Base-by-base conservation (phyloP, 371 early-diverging fungal species). In the Quaeritorhiza haematococci region DNA sequence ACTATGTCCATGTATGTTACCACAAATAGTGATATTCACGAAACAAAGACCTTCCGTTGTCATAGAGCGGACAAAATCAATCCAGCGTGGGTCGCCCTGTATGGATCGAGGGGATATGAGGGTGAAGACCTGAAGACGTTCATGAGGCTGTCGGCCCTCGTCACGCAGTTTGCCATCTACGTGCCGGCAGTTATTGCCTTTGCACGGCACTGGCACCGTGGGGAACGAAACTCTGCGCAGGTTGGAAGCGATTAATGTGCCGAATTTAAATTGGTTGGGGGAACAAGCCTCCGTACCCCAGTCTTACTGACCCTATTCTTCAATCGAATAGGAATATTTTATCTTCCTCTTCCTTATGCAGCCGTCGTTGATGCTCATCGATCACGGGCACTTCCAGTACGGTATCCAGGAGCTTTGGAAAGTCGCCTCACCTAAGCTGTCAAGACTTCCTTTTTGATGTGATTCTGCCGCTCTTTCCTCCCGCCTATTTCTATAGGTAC, bases 351-450 rank as follows among this genome's bases (percentile, higher is more conserved):
- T 87, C 5, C 69, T 93, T 6, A 64, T 91, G 50, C 91, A 92
- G 55, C 96, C 98, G 1, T 84, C 86, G 4, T 71, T 97, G 38
- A 80, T 91, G 33, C 61, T 95, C 56, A 88, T 97, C 48, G 98
- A 97, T 68, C 89, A 93, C 64, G 98, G 94, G 23, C 96, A 97
- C 63, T 95, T 97, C 55, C 96, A 95, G 90, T 85, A 69, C 56
- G 69, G 34, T 33, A 24, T 28, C 33, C 13, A 33, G 27, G 6
- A 10, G n/a, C 28, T 61, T 7, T 32, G 5, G n/a, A n/a, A n/a
- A n/a, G n/a, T n/a, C n/a, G n/a, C n/a, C n/a, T n/a, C n/a, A n/a
- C n/a, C n/a, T 21, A 8, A 15, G 3, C 8, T 53, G 24, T 46
- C 23, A 7, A 35, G 13, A 2, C 45, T 19, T 5, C 28, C 17